These are phyloP conservation scores for Mycena albidolilacea DNA, from an alignment of 768 basidiomycete species.

Conservation along the genomic window DNA sequence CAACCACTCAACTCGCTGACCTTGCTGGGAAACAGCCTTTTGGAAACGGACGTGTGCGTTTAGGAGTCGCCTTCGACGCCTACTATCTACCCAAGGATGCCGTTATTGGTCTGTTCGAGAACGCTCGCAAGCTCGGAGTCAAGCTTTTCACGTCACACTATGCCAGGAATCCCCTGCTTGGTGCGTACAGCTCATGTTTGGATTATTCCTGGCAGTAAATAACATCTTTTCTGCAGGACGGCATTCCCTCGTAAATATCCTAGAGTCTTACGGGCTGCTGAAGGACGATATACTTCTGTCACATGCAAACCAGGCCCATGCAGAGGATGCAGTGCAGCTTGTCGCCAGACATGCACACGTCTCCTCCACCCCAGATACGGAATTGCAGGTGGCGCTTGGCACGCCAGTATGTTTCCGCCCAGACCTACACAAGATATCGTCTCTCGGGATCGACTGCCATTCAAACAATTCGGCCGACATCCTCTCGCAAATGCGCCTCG, in stretches of 20 bases:
- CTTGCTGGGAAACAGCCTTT: constrained; percentile 34
- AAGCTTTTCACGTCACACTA: constrained; percentile 34
- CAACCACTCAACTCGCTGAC: constrained; percentile 12
- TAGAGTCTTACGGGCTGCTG: constrained; percentile 30
- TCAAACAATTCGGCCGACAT: constrained; percentile 33
- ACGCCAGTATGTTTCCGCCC: constrained; percentile 32
- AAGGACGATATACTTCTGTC: constrained; percentile 32
- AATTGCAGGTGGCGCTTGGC: constrained; percentile 34
- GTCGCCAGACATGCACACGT: constrained; percentile 23
- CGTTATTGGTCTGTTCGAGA: constrained; percentile 18
- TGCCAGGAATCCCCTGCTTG: constrained; percentile 6
- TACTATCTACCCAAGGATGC: constrained; percentile 29
- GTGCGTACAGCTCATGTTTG: background rate
- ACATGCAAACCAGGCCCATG: constrained; percentile 20
- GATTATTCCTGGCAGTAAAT: background rate
- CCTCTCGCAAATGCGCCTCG: constrained; percentile 35
- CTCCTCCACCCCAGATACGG: constrained; percentile 34
- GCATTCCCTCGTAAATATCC: constrained; percentile 16
- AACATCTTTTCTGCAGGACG: background rate
- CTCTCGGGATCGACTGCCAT: constrained; percentile 39
- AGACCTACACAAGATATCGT: constrained; percentile 19
- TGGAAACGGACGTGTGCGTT: constrained; percentile 33
- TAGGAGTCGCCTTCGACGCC: constrained; percentile 34
- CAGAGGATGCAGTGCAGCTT: constrained; percentile 30
- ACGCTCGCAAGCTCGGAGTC: constrained; percentile 13